These are phyloP conservation scores for Vitis vinifera DNA, from an alignment of 164 flowering plant genomes.

Conservation along the genomic window DNA sequence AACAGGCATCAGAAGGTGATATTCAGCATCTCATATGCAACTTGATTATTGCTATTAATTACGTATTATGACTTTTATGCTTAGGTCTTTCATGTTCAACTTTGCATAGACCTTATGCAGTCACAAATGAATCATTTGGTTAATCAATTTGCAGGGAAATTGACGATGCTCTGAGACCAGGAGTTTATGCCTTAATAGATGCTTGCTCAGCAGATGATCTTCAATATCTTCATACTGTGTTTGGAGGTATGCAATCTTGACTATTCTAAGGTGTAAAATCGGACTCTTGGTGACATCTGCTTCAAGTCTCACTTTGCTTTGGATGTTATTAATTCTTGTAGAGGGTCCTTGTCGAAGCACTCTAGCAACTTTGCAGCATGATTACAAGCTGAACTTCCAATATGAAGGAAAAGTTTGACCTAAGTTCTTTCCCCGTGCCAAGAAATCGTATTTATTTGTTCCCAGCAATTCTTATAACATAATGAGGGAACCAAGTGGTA, in stretches of 20 bases:
- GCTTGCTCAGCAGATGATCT: constrained; percentile 78
- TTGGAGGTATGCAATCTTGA: constrained; percentile 61
- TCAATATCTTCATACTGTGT: constrained; percentile 74
- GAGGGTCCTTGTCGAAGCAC: constrained; percentile 96
- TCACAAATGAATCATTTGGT: background rate
- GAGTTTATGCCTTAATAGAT: constrained; percentile 84
- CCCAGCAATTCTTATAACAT: background rate
- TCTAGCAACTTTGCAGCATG: constrained; percentile 63
- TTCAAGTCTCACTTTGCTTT: constrained; percentile 14
- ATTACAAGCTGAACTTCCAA: constrained; percentile 71
- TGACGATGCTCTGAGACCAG: constrained; percentile 87
- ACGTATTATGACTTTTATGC: background rate
- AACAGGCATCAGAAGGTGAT: constrained; percentile 74
- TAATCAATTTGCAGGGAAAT: constrained; percentile 59
- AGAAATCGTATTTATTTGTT: background rate
- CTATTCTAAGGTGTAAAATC: background rate
- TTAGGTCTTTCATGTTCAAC: background rate
- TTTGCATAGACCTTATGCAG: background rate
- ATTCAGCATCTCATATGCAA: background rate
- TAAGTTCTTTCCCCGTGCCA: background rate
- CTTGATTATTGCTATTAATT: background rate
- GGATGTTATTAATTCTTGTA: constrained; percentile 26
- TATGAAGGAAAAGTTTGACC: constrained; percentile 83
- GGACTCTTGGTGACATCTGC: background rate
- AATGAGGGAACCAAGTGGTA: too few species aligned